Base-by-base conservation (phyloP, 2,329 filamentous ascomycete species). In the Talaromyces sp. region DNA sequence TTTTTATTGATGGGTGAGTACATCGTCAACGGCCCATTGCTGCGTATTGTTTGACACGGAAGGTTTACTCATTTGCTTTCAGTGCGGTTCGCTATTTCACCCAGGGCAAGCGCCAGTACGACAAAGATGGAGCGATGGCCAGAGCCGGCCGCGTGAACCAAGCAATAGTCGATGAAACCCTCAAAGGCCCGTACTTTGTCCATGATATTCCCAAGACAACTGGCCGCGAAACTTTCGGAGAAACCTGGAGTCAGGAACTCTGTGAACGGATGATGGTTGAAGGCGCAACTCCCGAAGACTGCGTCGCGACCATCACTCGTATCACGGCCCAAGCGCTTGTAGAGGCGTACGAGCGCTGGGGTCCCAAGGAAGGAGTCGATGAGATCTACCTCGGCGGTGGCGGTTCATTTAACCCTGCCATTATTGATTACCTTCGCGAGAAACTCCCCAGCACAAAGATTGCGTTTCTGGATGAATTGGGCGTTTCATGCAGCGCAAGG, bases 381-480 rank as follows among this genome's bases (percentile, higher is more conserved):
- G 84, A 87, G 74, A 78, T 87, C 58, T 87, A 83, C 76, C 82
- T 87, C 79, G 86, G 84, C 71, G 85, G 85, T n/a, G 83, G 83
- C n/a, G 84, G 84, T 39, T 84, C 84, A 2, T 79, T 80, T 67
- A 86, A 87, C 70, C 81, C 83, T 3, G 85, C 85, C 68, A 86
- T 87, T 68, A 78, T 77, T 16, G 70, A 79, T 24, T 84, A 80
- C 71, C 79, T 87, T 68, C 80, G 83, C 71, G 71, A 70, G 62
- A 73, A 75, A 67, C 22, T 59, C 27, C 66, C 66, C 2, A 56
- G 50, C 49, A 68, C 64, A n/a, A 64, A 60, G 31, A 64, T 68
- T 33, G 54, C 49, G 16, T 62, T 65, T 27, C 61, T 68, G 24
- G 64, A 66, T 45, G 66, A 62, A 16, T 33, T 67, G n/a, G 66